Conservation (phyloP, 495 filamentous ascomycete genomes). For the Penicillium cataractarum region DNA sequence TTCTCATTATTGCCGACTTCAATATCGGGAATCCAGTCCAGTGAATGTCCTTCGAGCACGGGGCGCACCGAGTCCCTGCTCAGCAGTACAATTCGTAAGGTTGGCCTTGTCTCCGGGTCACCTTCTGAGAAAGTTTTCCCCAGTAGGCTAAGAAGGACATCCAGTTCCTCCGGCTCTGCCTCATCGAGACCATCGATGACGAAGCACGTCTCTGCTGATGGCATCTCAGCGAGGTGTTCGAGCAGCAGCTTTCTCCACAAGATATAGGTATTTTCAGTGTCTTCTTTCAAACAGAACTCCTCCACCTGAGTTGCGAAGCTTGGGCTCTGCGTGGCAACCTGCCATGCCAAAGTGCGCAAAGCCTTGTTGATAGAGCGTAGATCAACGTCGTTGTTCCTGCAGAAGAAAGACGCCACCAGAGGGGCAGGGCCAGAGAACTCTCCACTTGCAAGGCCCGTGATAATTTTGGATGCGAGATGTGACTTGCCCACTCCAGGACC, state of each 20-base stretch:
- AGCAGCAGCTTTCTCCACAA: not conserved
- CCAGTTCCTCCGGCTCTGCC: not conserved
- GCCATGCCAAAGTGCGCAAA: not conserved
- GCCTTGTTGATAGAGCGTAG: not conserved
- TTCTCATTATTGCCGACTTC: not conserved
- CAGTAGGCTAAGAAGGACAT: not conserved
- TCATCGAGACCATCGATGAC: not conserved
- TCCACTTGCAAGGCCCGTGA: not conserved
- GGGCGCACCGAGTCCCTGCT: not conserved
- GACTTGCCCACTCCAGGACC: not conserved
- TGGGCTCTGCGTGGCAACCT: not conserved
- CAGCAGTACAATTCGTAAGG: not conserved
- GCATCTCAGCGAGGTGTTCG: not conserved
- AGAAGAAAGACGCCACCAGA: not conserved
- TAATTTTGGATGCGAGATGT: not conserved
- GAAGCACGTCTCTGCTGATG: not conserved
- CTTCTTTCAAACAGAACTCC: not conserved
- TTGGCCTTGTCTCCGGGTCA: not conserved
- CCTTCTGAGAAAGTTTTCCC: not conserved
- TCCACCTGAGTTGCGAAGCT: not conserved
- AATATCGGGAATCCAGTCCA: not conserved
- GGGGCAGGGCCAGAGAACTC: not conserved
- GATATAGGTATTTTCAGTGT: not conserved
- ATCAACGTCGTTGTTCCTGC: not conserved
- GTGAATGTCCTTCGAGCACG: not conserved